phyloP scores from a whole-genome alignment of 1,139 yeast genomes.

The Hemisphaericaspora subhashii region DNA sequence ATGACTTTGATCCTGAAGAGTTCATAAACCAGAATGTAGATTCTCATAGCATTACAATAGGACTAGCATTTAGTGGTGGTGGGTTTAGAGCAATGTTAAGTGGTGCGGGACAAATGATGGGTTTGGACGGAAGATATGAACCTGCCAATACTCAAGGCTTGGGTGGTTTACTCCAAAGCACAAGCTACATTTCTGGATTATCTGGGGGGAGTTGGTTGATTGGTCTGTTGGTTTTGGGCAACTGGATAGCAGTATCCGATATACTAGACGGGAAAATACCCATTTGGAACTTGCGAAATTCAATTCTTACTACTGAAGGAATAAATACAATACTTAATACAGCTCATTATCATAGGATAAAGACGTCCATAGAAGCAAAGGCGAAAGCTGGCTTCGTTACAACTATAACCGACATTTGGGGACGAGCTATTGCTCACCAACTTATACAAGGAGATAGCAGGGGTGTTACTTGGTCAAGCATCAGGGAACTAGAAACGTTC shows the following conservation, averaged over 20 bases:
- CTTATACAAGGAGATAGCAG: constrained; percentile 24
- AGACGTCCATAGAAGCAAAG: constrained; percentile 22
- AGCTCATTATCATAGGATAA: constrained; percentile 13
- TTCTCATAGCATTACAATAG: constrained; percentile 13
- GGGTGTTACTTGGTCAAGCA: constrained; percentile 43
- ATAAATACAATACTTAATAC: too few relatives aligned
- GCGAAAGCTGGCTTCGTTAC: constrained; percentile 36
- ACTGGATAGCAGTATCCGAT: constrained; percentile 24
- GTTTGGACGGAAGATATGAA: constrained; percentile 34
- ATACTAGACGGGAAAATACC: too few relatives aligned
- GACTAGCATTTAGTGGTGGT: constrained; percentile 47
- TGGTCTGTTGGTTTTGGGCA: constrained; percentile 37
- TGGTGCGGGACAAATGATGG: constrained; percentile 44
- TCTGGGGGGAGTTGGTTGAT: constrained; percentile 49
- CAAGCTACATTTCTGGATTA: constrained; percentile 41
- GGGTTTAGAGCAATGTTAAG: constrained; percentile 47
- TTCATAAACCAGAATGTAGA: too few relatives aligned
- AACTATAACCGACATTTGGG: constrained; percentile 47
- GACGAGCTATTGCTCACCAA: constrained; percentile 33
- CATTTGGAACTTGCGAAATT: constrained; percentile 43
- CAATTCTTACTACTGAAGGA: constrained; percentile 42
- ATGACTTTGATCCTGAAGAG: too few relatives aligned
- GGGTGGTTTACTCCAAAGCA: constrained; percentile 42
- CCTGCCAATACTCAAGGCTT: constrained; percentile 29
- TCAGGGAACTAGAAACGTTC: constrained; percentile 29